These are phyloP conservation scores for Arthrobotrys musiformis DNA, from an alignment of 2,329 filamentous ascomycete species.

Conservation along the genomic window DNA sequence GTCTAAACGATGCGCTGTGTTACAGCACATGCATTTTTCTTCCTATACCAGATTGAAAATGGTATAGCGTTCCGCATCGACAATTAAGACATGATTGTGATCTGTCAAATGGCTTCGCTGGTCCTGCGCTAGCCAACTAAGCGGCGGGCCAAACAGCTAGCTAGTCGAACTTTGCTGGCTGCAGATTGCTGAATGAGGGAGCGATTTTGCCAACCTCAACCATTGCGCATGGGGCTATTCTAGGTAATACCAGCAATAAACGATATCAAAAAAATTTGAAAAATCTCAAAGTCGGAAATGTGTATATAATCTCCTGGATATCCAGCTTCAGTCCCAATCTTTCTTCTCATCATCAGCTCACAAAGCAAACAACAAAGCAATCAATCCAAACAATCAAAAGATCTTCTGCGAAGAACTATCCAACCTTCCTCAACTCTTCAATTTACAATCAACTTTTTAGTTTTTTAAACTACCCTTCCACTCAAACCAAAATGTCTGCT, in stretches of 20 bases:
- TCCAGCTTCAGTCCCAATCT: constrained; percentile 32
- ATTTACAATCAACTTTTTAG: constrained; percentile 21
- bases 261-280: neutral
- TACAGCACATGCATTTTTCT: constrained; percentile 49
- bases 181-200: constrained; percentile 20
- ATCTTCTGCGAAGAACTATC: constrained; percentile 54
- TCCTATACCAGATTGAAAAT: no score
- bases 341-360: constrained; percentile 49
- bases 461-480: constrained; percentile 25
- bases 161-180: constrained; percentile 28
- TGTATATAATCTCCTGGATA: constrained; percentile 49
- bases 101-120: constrained; percentile 48
- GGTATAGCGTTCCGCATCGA: constrained; percentile 32
- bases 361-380: constrained; percentile 43
- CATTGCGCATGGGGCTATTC: neutral
- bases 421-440: constrained; percentile 17
- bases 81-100: constrained; percentile 43
- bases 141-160: constrained; percentile 6
- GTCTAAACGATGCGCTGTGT: constrained; percentile 48
- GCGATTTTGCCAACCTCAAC: neutral
- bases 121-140: constrained; percentile 49
- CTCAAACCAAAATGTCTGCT: constrained; percentile 47
- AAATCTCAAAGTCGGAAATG: constrained; percentile 50
- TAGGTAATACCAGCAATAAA: constrained; percentile 3
- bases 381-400: no score